Evolutionary conservation across 1,284 basidiomycete species (phyloP), one percentile per base, ranked within the genome.

Genomic region (Amylostereum areolatum): DNA sequence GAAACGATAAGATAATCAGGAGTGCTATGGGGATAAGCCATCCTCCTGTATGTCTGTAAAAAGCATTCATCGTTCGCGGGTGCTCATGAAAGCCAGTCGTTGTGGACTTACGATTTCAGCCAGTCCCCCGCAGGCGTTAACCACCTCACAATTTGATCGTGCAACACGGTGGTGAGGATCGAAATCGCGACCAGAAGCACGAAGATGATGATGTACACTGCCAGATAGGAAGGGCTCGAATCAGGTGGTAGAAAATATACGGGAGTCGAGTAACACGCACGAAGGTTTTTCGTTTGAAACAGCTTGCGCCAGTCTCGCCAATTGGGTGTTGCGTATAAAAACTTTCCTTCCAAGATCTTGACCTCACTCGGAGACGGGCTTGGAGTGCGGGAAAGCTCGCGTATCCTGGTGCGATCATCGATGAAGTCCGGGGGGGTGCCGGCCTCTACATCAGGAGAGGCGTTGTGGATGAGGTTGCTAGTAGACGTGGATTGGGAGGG

Each of bases 1-100:
- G 85, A 63, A 87, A 85, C 0, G 84, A 87, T 32, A 89, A 80
- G 55, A 89, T 71, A 61, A 89, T 85, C 30, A 89, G 69, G 45
- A 91, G 71, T 37, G 68, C 87, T 43, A 93, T 89, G 1, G 91
- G 91, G 37, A 95, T 89, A 25, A 86, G 66, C 83, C 83, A 94
- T 27, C 91, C 91, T 28, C 51, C 62, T 2, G 59, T 58, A 7
- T 63, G 52, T 37, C 63, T 66, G 51, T 29, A 32, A 29, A 30
- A 12, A 45, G 18, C 31, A 45, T 44, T 28, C 3, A 28, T 37
- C 49, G 29, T 42, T 11, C 39, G 37, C 12, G 12, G 18, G 18
- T 18, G 18, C 18, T 18, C 18, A 6, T 6, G 37, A 18, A n/a
- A 12, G 27, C 12, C n/a, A 39, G 5, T 7, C 37, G 6, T 8